Evolutionary conservation across 495 filamentous ascomycete genomes (phyloP), one percentile per base, ranked within the genome.

Genomic region (Ramalina intermedia): DNA sequence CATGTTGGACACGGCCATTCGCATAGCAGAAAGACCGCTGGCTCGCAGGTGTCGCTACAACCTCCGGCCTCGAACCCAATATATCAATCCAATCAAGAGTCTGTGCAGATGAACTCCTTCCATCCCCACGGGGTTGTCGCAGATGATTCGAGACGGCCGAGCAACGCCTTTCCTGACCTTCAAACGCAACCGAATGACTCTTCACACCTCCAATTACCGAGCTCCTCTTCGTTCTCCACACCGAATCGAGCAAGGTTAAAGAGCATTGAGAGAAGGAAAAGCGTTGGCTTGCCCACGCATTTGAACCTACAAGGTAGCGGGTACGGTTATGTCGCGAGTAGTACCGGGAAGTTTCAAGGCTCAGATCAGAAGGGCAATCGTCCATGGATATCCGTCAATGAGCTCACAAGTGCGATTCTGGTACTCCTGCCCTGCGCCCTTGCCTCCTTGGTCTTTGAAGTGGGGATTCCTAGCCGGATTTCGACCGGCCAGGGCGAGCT

Each of bases 331-430:
- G 48, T 49, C 21, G 49, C 52, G 27, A 17, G 49, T 7, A 43
- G 35, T 18, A 35, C 40, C 9, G 45, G 46, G 20, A 53, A 42
- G 23, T 53, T 46, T 27, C 44, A 41, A 27, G 47, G 17, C 14
- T 46, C 37, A 29, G 44, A 39, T 14, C 35, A 38, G 24, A 20
- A 50, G 49, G 50, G 54, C 53, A 43, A 39, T 21, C 13, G 7
- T 26, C 6, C 33, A 43, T 63, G 52, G 54, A 52, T 61, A 12
- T 58, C 57, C 37, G n/a, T 53, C 11, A 50, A 50, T 13, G 64
- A 67, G 52, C 27, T 55, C 16, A 48, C 63, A 47, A 59, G 53
- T 18, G 63, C 64, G n/a, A 49, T 66, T 23, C 52, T 68, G 12
- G 49, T 66, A 21, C 55, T 61, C 16, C 52, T 68, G 13, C 44